Evolutionary conservation across 164 flowering plant genomes (phyloP).

Genomic region (Berberis thunbergii): DNA sequence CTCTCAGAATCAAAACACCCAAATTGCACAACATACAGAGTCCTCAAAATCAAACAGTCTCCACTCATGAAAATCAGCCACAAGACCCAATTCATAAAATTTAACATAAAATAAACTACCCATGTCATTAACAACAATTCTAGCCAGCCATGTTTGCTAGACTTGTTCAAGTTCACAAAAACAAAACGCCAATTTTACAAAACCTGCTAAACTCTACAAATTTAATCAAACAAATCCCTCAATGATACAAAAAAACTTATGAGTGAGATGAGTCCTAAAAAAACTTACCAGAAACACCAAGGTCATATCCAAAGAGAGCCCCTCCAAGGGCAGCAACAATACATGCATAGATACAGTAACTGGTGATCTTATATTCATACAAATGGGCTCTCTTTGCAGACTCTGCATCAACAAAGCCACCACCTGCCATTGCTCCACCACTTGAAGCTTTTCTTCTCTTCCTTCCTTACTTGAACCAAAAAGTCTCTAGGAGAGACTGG

Average conservation of each 20-base stretch:
- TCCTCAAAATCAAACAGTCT: neutral
- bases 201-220: too few species aligned
- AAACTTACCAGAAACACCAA: slow-evolving; percentile 78
- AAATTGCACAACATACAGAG: neutral
- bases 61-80: too few species aligned
- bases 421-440: slow-evolving; percentile 53
- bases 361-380: slow-evolving; percentile 58
- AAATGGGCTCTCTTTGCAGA: slow-evolving; percentile 47
- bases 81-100: too few species aligned
- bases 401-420: slow-evolving; percentile 38
- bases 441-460: neutral
- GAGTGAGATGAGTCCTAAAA: neutral
- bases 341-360: slow-evolving; percentile 56
- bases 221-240: too few species aligned
- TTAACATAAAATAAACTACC: too few species aligned
- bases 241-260: neutral
- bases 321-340: slow-evolving; percentile 81
- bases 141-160: too few species aligned
- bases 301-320: slow-evolving; percentile 92
- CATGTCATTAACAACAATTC: too few species aligned
- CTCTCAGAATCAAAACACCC: slow-evolving; percentile 1
- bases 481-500: neutral
- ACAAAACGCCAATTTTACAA: too few species aligned
- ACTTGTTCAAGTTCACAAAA: too few species aligned
- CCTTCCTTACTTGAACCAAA: neutral